Conservation (phyloP, 1,139 yeast species). For the Hemisphaericaspora xylofermentans region DNA sequence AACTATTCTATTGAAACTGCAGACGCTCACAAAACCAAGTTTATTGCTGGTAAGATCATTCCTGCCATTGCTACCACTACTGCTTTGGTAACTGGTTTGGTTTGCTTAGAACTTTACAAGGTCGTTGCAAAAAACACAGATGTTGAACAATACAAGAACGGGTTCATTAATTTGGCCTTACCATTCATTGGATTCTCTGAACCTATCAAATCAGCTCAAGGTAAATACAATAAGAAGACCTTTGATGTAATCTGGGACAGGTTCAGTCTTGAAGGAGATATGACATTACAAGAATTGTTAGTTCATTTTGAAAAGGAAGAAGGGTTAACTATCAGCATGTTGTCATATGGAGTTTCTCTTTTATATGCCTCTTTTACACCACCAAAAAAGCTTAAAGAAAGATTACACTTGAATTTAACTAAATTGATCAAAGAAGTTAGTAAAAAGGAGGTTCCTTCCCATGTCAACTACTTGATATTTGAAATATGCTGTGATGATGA, state of each 20-base stretch:
- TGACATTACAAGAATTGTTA: constrained; percentile 73
- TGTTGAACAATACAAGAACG: constrained; percentile 90
- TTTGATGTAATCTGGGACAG: constrained; percentile 96
- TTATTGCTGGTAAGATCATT: constrained; percentile 90
- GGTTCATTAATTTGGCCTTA: constrained; percentile 88
- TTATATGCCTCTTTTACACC: constrained; percentile 94
- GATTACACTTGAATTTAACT: constrained; percentile 66
- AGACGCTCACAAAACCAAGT: constrained; percentile 73
- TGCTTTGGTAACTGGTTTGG: constrained; percentile 92
- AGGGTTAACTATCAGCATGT: constrained; percentile 85
- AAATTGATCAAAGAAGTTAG: constrained; percentile 78
- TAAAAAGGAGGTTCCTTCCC: constrained; percentile 77
- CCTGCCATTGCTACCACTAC: constrained; percentile 99
- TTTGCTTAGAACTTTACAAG: constrained; percentile 87
- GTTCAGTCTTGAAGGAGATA: constrained; percentile 75
- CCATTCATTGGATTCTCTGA: constrained; percentile 97
- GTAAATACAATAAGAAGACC: constrained; percentile 74
- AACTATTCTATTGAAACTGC: constrained; percentile 84
- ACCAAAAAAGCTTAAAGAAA: constrained; percentile 81
- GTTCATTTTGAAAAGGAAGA: constrained; percentile 77
- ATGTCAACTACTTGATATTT: constrained; percentile 73
- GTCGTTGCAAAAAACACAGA: constrained; percentile 72
- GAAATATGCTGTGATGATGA: constrained; percentile 93
- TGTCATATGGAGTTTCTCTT: constrained; percentile 86
- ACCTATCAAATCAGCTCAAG: constrained; percentile 83